Conservation (phyloP, 495 filamentous ascomycete genomes). For the Talaromyces liani region DNA sequence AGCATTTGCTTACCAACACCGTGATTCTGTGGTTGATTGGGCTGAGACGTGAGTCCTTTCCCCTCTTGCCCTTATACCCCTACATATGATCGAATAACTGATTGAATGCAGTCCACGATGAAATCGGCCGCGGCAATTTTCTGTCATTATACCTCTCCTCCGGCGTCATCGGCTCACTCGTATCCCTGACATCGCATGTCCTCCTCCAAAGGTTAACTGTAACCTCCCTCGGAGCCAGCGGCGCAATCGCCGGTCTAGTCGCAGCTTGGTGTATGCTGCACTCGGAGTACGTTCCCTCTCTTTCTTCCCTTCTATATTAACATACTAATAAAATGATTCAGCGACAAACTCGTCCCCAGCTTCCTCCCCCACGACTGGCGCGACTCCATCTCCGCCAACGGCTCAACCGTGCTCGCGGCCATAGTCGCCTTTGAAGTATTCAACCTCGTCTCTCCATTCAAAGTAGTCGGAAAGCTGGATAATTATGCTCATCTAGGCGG, state of each 20-base stretch:
- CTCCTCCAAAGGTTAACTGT: conserved; percentile 40
- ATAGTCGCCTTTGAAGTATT: conserved; percentile 33
- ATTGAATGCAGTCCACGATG: conserved; percentile 60
- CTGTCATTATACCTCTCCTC: conserved; percentile 66
- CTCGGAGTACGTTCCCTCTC: conserved; percentile 29
- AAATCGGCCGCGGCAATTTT: conserved; percentile 80
- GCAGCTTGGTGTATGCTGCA: conserved; percentile 65
- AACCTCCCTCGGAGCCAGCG: conserved; percentile 65
- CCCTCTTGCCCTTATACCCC: neutral
- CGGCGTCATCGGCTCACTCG: conserved; percentile 59
- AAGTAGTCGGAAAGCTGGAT: conserved; percentile 40
- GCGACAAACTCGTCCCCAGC: conserved; percentile 34
- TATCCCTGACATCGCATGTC: conserved; percentile 53
- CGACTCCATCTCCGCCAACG: conserved; percentile 25
- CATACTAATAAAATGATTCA: conserved; percentile 11
- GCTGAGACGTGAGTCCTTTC: conserved; percentile 36
- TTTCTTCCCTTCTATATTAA: neutral
- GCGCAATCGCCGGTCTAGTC: conserved; percentile 59
- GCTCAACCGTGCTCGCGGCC: conserved; percentile 28
- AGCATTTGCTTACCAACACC: conserved; percentile 71
- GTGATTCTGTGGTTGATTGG: conserved; percentile 51
- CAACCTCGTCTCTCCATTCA: conserved; percentile 23
- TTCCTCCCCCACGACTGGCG: conserved; percentile 34
- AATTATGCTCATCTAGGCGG: conserved; percentile 70
- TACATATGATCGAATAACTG: neutral